Conservation (phyloP, 2,329 filamentous ascomycete species). For the Elsinoe perseae region DNA sequence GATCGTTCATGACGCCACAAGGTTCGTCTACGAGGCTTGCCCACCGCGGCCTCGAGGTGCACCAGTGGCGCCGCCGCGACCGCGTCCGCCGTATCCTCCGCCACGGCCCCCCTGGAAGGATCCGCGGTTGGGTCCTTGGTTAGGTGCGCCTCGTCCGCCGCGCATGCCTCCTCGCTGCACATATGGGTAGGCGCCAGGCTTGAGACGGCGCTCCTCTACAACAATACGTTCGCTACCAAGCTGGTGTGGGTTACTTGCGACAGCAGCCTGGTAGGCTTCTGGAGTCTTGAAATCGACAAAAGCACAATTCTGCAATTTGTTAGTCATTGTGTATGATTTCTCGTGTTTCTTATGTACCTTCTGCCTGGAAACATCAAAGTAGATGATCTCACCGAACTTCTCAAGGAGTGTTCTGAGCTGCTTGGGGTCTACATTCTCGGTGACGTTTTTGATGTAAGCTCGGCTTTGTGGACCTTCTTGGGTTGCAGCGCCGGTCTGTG, state of each 20-base stretch:
- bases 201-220: slow-evolving; percentile 78
- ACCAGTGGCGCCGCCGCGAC: slow-evolving; percentile 33
- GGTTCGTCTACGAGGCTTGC: slow-evolving; percentile 20
- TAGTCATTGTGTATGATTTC: neutral
- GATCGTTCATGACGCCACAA: neutral
- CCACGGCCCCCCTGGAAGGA: slow-evolving; percentile 64
- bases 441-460: slow-evolving; percentile 94
- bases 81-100: slow-evolving; percentile 37
- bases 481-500: slow-evolving; percentile 55
- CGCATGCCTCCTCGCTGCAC: slow-evolving; percentile 33
- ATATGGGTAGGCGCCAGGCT: slow-evolving; percentile 32
- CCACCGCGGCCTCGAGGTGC: slow-evolving; percentile 24
- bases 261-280: slow-evolving; percentile 74
- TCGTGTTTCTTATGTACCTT: slow-evolving; percentile 58
- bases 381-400: slow-evolving; percentile 57
- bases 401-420: slow-evolving; percentile 64
- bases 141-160: slow-evolving; percentile 30
- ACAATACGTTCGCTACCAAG: slow-evolving; percentile 75
- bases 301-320: slow-evolving; percentile 67
- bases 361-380: slow-evolving; percentile 56
- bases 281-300: slow-evolving; percentile 86
- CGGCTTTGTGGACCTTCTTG: slow-evolving; percentile 70
- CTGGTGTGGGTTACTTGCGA: slow-evolving; percentile 74
- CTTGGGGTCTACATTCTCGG: slow-evolving; percentile 71
- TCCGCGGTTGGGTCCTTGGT: slow-evolving; percentile 56